A percentile compares a stretch with the other conserved stretches of the same genome.
These are phyloP conservation scores for Nakazawaea wickerhamii DNA, from an alignment of 805 yeast species.

Conservation along the genomic window DNA sequence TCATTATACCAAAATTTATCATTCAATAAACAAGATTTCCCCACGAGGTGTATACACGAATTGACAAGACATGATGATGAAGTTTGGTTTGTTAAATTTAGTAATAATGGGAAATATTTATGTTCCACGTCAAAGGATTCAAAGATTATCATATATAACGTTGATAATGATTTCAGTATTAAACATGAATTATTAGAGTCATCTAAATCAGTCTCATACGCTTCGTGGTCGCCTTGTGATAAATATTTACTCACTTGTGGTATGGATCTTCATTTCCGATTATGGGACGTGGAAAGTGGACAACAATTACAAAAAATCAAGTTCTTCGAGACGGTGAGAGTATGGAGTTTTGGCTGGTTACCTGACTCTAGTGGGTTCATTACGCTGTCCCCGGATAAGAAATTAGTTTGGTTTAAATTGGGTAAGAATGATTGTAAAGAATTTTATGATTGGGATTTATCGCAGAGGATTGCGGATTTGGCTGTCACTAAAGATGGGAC, in stretches of 20 bases:
- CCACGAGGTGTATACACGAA: slow-evolving; percentile 40
- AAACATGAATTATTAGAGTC: slow-evolving; percentile 37
- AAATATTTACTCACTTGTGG: slow-evolving; percentile 62
- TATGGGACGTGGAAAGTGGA: slow-evolving; percentile 57
- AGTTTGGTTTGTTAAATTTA: slow-evolving; percentile 79
- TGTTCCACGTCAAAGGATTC: slow-evolving; percentile 77
- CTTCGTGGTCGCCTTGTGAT: slow-evolving; percentile 76
- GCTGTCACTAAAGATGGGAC: slow-evolving; percentile 62
- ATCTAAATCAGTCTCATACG: slow-evolving; percentile 52
- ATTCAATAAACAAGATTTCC: slow-evolving; percentile 29
- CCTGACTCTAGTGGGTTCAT: slow-evolving; percentile 52
- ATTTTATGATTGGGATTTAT: slow-evolving; percentile 26
- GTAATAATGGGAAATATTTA: slow-evolving; percentile 68
- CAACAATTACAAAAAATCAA: slow-evolving; percentile 17
- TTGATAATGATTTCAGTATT: slow-evolving; percentile 37
- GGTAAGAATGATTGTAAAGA: slow-evolving; percentile 25
- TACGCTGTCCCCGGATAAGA: slow-evolving; percentile 75
- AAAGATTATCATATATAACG: slow-evolving; percentile 60
- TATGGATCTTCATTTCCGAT: slow-evolving; percentile 59
- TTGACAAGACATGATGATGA: slow-evolving; percentile 59
- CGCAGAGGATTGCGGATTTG: slow-evolving; percentile 59
- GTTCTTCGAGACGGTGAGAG: slow-evolving; percentile 22
- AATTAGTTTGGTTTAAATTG: slow-evolving; percentile 42
- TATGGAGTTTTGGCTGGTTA: slow-evolving; percentile 67
- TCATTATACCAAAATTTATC: slow-evolving; percentile 18